Evolutionary conservation across 257 asterid species (phyloP).

Genomic region (Capsicum rhomboideum): DNA sequence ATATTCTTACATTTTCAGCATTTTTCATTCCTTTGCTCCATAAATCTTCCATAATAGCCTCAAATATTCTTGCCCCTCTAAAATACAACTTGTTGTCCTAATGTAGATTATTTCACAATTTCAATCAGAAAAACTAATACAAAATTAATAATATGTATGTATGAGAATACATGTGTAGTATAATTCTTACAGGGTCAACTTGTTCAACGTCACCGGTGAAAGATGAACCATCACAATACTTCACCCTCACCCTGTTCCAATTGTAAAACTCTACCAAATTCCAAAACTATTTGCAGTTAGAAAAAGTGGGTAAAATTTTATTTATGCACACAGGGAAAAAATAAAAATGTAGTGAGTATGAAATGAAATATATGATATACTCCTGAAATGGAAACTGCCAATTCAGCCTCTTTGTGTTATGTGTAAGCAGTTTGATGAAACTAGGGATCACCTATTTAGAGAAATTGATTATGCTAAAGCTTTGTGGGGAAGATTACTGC

Average conservation of each 20-base stretch:
- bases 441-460: too few species aligned
- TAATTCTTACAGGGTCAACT: conserved; percentile 51
- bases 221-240: conserved; percentile 81
- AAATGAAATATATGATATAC: neutral
- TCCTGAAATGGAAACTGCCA: too few species aligned
- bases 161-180: neutral
- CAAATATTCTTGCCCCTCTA: conserved; percentile 23
- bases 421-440: too few species aligned
- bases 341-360: neutral
- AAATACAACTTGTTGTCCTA: conserved; percentile 25
- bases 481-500: too few species aligned
- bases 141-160: neutral
- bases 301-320: neutral
- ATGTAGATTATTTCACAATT: neutral
- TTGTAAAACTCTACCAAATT: conserved; percentile 43
- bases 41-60: conserved; percentile 27
- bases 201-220: conserved; percentile 71
- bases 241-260: conserved; percentile 66
- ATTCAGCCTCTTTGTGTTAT: too few species aligned
- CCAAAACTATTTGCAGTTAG: neutral
- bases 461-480: too few species aligned
- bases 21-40: conserved; percentile 24
- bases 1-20: conserved; percentile 23
- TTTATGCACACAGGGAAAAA: neutral
- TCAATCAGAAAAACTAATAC: neutral